Evolutionary conservation across 2,329 filamentous ascomycete genomes (phyloP).

Genomic region (Leptographium flavum): DNA sequence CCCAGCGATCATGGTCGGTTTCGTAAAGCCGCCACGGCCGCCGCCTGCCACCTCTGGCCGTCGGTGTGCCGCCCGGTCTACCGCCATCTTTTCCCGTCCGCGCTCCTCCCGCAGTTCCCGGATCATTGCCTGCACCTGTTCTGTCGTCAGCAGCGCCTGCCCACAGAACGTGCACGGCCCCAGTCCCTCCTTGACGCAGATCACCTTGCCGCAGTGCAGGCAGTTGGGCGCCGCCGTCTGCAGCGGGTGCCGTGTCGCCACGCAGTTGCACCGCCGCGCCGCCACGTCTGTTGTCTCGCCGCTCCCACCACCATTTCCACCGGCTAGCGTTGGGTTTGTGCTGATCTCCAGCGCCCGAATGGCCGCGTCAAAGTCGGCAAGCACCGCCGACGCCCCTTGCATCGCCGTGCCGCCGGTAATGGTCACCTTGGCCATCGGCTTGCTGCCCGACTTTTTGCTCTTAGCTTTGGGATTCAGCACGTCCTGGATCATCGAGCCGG

Average conservation of each 20-base stretch:
- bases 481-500: conserved; percentile 74
- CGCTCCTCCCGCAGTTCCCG: conserved; percentile 70
- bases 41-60: conserved; percentile 45
- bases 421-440: conserved; percentile 32
- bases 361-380: conserved; percentile 61
- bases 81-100: conserved; percentile 72
- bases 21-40: conserved; percentile 11
- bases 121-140: conserved; percentile 77
- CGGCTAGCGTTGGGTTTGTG: conserved; percentile 61
- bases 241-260: conserved; percentile 74
- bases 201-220: conserved; percentile 80
- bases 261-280: conserved; percentile 68
- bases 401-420: conserved; percentile 68
- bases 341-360: conserved; percentile 84
- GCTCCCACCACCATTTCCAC: not conserved
- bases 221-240: conserved; percentile 91
- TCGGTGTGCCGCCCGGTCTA: conserved; percentile 57
- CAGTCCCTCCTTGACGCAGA: conserved; percentile 86
- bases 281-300: conserved; percentile 37
- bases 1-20: conserved; percentile 10
- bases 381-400: conserved; percentile 63
- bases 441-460: conserved; percentile 21
- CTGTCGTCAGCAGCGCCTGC: conserved; percentile 51
- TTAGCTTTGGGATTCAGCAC: conserved; percentile 38
- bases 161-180: conserved; percentile 90